Conservation (phyloP, 148 eudicot species). For the Camellia sinensis region DNA sequence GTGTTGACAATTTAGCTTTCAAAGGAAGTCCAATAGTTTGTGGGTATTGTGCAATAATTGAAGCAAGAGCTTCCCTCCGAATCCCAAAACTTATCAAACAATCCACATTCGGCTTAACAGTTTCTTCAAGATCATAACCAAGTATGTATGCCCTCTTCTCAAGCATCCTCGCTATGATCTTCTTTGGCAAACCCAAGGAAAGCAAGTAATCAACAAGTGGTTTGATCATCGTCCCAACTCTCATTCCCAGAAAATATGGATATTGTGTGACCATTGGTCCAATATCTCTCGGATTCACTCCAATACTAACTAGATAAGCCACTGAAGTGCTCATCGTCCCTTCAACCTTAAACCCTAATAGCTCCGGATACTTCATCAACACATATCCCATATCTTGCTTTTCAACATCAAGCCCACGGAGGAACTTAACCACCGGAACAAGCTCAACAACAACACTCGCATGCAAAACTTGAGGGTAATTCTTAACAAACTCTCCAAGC, state of each 20-base stretch:
- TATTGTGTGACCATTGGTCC: slow-evolving; percentile 96
- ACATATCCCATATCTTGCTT: slow-evolving; percentile 86
- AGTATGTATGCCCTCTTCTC: slow-evolving; percentile 84
- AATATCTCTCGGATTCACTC: slow-evolving; percentile 84
- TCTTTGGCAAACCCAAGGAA: slow-evolving; percentile 78
- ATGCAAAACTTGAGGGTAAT: slow-evolving; percentile 77
- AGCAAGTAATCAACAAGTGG: slow-evolving; percentile 83
- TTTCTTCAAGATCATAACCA: slow-evolving; percentile 79
- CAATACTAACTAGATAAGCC: slow-evolving; percentile 89
- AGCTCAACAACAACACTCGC: slow-evolving; percentile 95
- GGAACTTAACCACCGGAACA: slow-evolving; percentile 72
- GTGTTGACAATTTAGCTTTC: slow-evolving; percentile 83
- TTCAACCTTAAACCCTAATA: slow-evolving; percentile 91
- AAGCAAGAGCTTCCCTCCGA: slow-evolving; percentile 52
- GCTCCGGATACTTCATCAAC: slow-evolving; percentile 78
- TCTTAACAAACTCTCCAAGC: slow-evolving; percentile 84
- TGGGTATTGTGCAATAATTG: slow-evolving; percentile 78
- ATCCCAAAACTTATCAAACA: slow-evolving; percentile 85
- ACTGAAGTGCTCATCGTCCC: slow-evolving; percentile 97
- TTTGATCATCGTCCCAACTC: slow-evolving; percentile 96
- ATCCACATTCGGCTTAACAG: slow-evolving; percentile 78
- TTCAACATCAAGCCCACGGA: slow-evolving; percentile 90
- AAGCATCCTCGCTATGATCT: slow-evolving; percentile 77
- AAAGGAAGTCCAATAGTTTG: slow-evolving; percentile 84
- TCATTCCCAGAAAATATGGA: slow-evolving; percentile 84